Evolutionary conservation across 2,329 filamentous ascomycete species (phyloP).

Genomic region (Penicillium sp.): DNA sequence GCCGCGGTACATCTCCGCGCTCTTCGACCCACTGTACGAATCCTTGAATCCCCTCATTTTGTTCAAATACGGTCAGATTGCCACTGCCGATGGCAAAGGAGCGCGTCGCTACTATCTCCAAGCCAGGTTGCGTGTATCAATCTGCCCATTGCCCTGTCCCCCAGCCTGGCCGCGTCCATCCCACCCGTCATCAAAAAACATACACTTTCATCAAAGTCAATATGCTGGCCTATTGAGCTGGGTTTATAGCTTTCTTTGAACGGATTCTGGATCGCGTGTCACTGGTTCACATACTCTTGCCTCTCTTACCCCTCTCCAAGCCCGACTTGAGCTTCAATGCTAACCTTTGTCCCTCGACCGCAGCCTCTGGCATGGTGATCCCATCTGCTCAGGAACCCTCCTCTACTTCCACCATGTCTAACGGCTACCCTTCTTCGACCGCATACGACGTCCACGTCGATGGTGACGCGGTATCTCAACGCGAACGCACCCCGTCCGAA

Average conservation of each 20-base stretch:
- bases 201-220: slow-evolving; percentile 37
- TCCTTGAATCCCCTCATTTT: slow-evolving; percentile 25
- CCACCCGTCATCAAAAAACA: slow-evolving; percentile 41
- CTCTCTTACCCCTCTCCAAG: slow-evolving; percentile 19
- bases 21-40: slow-evolving; percentile 41
- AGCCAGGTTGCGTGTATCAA: slow-evolving; percentile 23
- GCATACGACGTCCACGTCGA: slow-evolving; percentile 28
- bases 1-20: slow-evolving; percentile 42
- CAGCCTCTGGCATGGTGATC: slow-evolving; percentile 50
- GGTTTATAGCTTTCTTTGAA: slow-evolving; percentile 26
- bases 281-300: slow-evolving; percentile 25
- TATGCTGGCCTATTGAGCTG: slow-evolving; percentile 28
- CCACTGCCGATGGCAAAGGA: slow-evolving; percentile 14
- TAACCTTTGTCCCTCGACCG: slow-evolving; percentile 35
- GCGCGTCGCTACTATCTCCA: slow-evolving; percentile 19
- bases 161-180: slow-evolving; percentile 36
- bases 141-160: slow-evolving; percentile 23
- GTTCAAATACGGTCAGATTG: slow-evolving; percentile 18
- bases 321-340: slow-evolving; percentile 41
- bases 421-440: slow-evolving; percentile 33
- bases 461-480: slow-evolving; percentile 51
- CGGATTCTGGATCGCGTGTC: slow-evolving; percentile 37
- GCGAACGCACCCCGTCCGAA: slow-evolving; percentile 78
- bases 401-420: slow-evolving; percentile 35
- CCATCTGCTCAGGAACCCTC: slow-evolving; percentile 41